These are phyloP conservation scores for Cucumis hystrix DNA, from an alignment of 306 rosid genomes.

Conservation along the genomic window DNA sequence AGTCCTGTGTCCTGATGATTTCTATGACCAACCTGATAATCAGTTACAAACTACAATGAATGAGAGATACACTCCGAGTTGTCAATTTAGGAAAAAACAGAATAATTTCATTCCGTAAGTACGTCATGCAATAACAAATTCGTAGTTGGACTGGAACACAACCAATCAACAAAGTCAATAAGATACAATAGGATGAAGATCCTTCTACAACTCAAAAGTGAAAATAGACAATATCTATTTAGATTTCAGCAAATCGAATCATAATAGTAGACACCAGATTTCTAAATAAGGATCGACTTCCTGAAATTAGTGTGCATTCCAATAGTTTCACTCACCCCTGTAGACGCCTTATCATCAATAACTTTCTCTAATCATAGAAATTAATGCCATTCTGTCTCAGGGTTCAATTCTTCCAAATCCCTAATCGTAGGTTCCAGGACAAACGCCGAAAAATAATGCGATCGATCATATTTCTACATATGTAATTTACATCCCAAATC, in stretches of 20 bases:
- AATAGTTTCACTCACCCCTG: background rate
- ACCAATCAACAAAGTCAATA: background rate
- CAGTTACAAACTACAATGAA: slow-evolving; percentile 6
- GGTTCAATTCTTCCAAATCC: background rate
- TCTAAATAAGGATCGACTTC: background rate
- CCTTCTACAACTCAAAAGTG: background rate
- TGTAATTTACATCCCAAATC: background rate
- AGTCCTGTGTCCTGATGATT: slow-evolving; percentile 7
- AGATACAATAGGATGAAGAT: background rate
- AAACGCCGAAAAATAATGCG: background rate
- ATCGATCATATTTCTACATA: background rate
- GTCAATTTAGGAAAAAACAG: background rate
- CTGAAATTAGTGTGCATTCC: background rate
- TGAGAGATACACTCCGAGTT: background rate
- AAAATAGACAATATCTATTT: background rate
- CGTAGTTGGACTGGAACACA: background rate
- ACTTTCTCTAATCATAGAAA: background rate
- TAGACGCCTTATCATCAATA: background rate
- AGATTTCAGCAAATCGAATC: background rate
- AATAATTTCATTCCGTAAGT: background rate
- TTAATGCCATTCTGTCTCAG: background rate
- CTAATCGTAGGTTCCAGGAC: background rate
- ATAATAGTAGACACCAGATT: background rate
- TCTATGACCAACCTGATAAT: slow-evolving; percentile 14
- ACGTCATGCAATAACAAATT: background rate